Conservation (phyloP, 208 protist species). For the Angomonas ambiguus region DNA sequence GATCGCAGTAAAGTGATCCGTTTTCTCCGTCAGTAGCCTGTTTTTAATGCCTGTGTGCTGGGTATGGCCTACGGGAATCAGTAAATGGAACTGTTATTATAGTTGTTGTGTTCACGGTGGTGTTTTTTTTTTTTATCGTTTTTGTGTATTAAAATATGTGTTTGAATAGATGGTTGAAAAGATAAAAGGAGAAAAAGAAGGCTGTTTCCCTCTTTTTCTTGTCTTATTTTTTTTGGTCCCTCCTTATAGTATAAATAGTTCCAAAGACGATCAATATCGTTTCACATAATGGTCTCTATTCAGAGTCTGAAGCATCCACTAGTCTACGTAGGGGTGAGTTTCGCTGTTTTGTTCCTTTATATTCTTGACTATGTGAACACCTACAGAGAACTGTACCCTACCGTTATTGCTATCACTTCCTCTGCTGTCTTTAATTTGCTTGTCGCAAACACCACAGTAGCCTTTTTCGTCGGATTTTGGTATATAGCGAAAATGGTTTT, state of each 20-base stretch:
- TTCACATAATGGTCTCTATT: background rate
- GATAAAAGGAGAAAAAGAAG: background rate
- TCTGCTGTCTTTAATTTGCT: slow-evolving; percentile 56
- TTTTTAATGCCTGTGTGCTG: too few relatives aligned
- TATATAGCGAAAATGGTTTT: slow-evolving; percentile 34
- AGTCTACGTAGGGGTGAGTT: slow-evolving; percentile 50
- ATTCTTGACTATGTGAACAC: slow-evolving; percentile 52
- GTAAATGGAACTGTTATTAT: background rate
- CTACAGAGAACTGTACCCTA: slow-evolving; percentile 62
- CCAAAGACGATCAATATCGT: background rate
- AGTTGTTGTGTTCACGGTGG: background rate
- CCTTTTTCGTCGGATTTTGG: slow-evolving; percentile 31
- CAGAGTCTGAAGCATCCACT: slow-evolving; percentile 1
- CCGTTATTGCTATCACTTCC: slow-evolving; percentile 57
- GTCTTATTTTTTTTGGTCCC: slow-evolving; percentile 10
- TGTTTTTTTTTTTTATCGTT: slow-evolving; percentile 3
- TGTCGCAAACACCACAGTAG: slow-evolving; percentile 38
- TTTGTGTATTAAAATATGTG: slow-evolving; percentile 11
- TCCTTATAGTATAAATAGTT: slow-evolving; percentile 10
- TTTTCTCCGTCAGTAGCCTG: slow-evolving; percentile 9
- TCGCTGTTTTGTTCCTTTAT: slow-evolving; percentile 28
- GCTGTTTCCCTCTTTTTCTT: background rate
- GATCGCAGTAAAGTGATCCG: slow-evolving; percentile 5
- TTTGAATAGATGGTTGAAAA: too few relatives aligned
- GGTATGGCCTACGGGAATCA: too few relatives aligned